Percentiles rank a stretch among this genome's conserved stretches.
Evolutionary conservation across 2,329 filamentous ascomycete genomes (phyloP).

Genomic region (Neofusicoccum umdonicola): DNA sequence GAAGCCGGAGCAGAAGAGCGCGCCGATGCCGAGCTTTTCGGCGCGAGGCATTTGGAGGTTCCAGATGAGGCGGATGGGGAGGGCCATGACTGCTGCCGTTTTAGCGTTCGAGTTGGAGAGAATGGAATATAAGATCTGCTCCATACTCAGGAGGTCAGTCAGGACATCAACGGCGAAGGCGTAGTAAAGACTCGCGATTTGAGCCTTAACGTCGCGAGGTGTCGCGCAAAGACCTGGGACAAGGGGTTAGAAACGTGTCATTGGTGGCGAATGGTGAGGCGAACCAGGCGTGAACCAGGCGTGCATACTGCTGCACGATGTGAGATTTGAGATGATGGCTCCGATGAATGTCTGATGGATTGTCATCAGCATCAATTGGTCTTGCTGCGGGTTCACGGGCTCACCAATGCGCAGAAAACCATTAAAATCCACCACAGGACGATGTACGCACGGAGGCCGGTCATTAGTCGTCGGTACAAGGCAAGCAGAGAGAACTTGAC

Average conservation of each 20-base stretch:
- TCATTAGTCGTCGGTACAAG: constrained; percentile 39
- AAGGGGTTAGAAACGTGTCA: not conserved
- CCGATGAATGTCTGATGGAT: constrained; percentile 34
- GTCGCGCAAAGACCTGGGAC: constrained; percentile 25
- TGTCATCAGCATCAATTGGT: not conserved
- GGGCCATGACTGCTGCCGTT: constrained; percentile 34
- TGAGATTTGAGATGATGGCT: constrained; percentile 36
- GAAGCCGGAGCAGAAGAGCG: constrained; percentile 27
- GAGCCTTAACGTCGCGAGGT: constrained; percentile 28
- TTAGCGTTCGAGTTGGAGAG: not conserved
- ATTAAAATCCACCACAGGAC: constrained; percentile 39
- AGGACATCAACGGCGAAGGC: constrained; percentile 36
- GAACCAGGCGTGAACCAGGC: constrained; percentile 33
- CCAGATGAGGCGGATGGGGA: constrained; percentile 38
- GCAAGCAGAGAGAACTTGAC: constrained; percentile 42
- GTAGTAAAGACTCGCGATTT: constrained; percentile 36
- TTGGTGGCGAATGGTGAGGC: not conserved
- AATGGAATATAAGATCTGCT: not conserved
- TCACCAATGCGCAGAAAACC: constrained; percentile 34
- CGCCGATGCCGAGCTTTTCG: constrained; percentile 34
- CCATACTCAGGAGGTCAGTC: constrained; percentile 36
- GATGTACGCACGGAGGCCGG: constrained; percentile 32
- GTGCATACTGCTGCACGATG: constrained; percentile 34
- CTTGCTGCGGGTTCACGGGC: constrained; percentile 13
- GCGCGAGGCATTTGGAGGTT: constrained; percentile 33